Conservation (phyloP, 2,329 filamentous ascomycete genomes). For the Scedosporium apiospermum region DNA sequence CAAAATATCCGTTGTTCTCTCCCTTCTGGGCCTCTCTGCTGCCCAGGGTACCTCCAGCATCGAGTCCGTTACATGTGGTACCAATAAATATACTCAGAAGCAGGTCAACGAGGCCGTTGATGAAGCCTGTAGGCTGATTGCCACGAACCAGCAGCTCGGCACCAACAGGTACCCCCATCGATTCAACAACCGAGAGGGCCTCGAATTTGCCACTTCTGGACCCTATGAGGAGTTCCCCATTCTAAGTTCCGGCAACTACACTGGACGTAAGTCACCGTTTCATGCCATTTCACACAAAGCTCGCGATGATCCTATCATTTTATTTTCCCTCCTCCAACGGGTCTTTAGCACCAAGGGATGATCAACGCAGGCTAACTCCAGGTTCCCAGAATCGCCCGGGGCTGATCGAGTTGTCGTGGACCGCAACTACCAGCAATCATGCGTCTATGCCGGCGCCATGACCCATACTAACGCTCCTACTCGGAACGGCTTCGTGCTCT, state of each 20-base stretch:
- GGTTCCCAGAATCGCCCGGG: constrained; percentile 42
- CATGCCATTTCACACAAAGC: background rate
- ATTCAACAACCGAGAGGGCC: constrained; percentile 14
- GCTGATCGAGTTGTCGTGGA: constrained; percentile 54
- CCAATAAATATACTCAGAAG: constrained; percentile 6
- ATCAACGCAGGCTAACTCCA: constrained; percentile 6
- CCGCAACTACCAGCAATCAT: constrained; percentile 17
- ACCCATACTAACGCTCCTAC: constrained; percentile 54
- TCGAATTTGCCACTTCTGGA: constrained; percentile 9
- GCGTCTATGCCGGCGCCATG: constrained; percentile 47
- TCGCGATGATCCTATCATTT: background rate
- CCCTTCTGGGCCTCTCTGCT: constrained; percentile 5
- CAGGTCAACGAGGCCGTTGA: constrained; percentile 10
- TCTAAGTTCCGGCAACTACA: constrained; percentile 10
- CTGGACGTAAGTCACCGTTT: constrained; percentile 11
- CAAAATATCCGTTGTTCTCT: constrained; percentile 3
- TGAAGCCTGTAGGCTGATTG: constrained; percentile 11
- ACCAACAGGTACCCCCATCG: constrained; percentile 12
- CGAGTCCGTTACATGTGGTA: constrained; percentile 7
- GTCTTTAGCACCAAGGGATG: background rate
- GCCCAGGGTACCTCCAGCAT: constrained; percentile 8
- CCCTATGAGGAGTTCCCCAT: constrained; percentile 15
- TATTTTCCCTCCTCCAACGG: background rate
- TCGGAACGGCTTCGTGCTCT: constrained; percentile 52
- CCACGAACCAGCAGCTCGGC: constrained; percentile 5